Conservation (phyloP, 2,329 filamentous ascomycete species). For the Blastomyces percursus region DNA sequence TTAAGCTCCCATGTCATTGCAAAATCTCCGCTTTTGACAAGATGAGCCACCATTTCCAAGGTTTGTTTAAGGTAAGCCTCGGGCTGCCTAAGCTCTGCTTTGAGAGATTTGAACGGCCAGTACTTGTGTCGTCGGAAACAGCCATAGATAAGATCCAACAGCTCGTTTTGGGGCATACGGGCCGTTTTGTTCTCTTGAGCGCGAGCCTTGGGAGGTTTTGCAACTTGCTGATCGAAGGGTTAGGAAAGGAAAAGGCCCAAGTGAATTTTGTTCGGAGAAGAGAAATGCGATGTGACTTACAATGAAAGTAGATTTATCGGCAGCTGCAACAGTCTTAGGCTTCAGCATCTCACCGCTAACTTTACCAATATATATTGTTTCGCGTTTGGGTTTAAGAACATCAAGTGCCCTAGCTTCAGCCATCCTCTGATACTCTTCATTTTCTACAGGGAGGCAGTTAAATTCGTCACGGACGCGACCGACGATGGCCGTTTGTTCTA, state of each 20-base stretch:
- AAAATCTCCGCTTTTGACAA: slow-evolving; percentile 74
- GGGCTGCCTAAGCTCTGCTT: slow-evolving; percentile 66
- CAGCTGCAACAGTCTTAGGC: slow-evolving; percentile 43
- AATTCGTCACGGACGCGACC: slow-evolving; percentile 67
- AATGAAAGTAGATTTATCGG: slow-evolving; percentile 33
- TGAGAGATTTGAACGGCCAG: slow-evolving; percentile 86
- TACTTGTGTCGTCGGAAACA: slow-evolving; percentile 80
- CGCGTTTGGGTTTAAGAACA: slow-evolving; percentile 49
- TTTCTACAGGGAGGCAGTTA: slow-evolving; percentile 60
- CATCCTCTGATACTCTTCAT: slow-evolving; percentile 56
- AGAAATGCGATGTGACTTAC: slow-evolving; percentile 22
- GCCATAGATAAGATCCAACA: slow-evolving; percentile 72
- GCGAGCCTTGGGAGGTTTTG: slow-evolving; percentile 43
- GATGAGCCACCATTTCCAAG: slow-evolving; percentile 67
- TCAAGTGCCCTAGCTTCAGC: slow-evolving; percentile 49
- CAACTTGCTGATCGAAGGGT: slow-evolving; percentile 27
- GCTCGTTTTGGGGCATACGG: slow-evolving; percentile 77
- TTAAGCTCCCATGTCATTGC: slow-evolving; percentile 77
- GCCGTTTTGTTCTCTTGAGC: slow-evolving; percentile 70
- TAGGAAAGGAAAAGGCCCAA: neutral
- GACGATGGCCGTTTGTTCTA: slow-evolving; percentile 67
- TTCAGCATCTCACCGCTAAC: slow-evolving; percentile 44
- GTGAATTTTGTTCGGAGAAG: slow-evolving; percentile 2
- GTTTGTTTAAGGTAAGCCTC: slow-evolving; percentile 86
- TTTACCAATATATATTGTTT: slow-evolving; percentile 42